Base-by-base conservation (phyloP, 164 flowering plant species). In the Santalum album region DNA sequence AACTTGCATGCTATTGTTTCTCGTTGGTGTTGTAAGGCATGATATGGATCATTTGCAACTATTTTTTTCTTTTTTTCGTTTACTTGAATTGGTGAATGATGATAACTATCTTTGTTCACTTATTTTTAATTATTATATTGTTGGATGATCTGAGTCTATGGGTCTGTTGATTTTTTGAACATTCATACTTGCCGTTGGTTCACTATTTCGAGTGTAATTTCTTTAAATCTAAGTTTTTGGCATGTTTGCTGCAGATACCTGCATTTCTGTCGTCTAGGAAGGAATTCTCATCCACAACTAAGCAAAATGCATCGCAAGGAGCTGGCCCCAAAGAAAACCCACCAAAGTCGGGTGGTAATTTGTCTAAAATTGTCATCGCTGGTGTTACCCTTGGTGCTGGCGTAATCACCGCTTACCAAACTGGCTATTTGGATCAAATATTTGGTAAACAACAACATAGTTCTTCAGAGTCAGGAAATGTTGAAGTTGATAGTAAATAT, bases 301-400 rank as follows among this genome's bases (percentile, higher is more conserved):
- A 32, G 34, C 45, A 55, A 38, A 69, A 65, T 66, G 34, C 34
- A 3, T 29, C 34, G 34, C 34, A 29, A 29, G 34, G 34, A 3
- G 55, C 72, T 49, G 56, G 67, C 52, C 29, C 81, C 10, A 29
- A 65, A 1, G 74, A 63, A 15, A 73, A 73, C 45, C 71, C 78
- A 12, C 48, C 78, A 11, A 72, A 65, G 23, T 62, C 78, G 2
- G 68, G 70, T 29, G 69, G 73, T 46, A 14, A 38, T 15, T 18
- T 65, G 9, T 38, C 78, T 18, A 84, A 73, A 59, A 23, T 78
- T 62, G 15, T 76, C 6, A 12, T 76, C 46, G 92, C 86, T 51
- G 56, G 74, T 64, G 69, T 75, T 63, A 69, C 69, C 35, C 42
- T 87, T 57, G 86, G 82, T 64, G 69, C 74, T 64, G 87, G 64